Base-by-base conservation (phyloP, 2,329 filamentous ascomycete genomes). In the Scedosporium dehoogii region DNA sequence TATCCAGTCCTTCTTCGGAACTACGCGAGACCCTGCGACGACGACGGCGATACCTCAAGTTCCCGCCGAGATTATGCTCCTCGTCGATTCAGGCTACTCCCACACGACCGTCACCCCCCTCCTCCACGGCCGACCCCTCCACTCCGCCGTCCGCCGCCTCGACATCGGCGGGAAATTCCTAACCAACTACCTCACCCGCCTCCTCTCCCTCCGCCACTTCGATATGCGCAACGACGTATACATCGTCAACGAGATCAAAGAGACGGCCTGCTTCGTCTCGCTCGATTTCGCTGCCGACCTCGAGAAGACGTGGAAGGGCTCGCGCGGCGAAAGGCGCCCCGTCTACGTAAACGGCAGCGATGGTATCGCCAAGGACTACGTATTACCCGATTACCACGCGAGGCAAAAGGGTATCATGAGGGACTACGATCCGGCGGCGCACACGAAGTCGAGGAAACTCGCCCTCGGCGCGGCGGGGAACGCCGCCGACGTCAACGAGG, bases 191-290 rank as follows among this genome's bases (percentile, higher is more conserved):
- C 81, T 99, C 41, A 93, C 94, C 58, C 90, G 94, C 63, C 81
- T 96, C 16, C 85, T 97, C 18, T 97, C 92, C 1, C 81, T 96
- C 14, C 88, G 94, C 6, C 92, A 97, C 70, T 96, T 96, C 74
- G 93, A 97, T 72, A 92, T 99, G 85, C 86, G 94, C 65, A 92
- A 96, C 73, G 94, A 99, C 69, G 88, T 90, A 0, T 88, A 96
- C 73, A 88, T 97, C 59, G 91, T 97, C 72, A 96, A 96, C 69
- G 90, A 97, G 73, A 92, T 97, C 74, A 99, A 99, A 71, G 94
- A 99, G 72, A 82, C 88, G 4, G 86, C 89, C 0, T 96, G 91
- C 71, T 97, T 89, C 68, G 86, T 97, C 10, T 89, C 89, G 2
- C 77, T 84, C 1, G 85, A 96, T 70, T 97, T 97, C 73, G 78